A percentile compares a stretch with the other conserved stretches of the same genome.
These are phyloP conservation scores for Bipolaris sorokiniana DNA, from an alignment of 2,329 filamentous ascomycete genomes.

Conservation along the genomic window DNA sequence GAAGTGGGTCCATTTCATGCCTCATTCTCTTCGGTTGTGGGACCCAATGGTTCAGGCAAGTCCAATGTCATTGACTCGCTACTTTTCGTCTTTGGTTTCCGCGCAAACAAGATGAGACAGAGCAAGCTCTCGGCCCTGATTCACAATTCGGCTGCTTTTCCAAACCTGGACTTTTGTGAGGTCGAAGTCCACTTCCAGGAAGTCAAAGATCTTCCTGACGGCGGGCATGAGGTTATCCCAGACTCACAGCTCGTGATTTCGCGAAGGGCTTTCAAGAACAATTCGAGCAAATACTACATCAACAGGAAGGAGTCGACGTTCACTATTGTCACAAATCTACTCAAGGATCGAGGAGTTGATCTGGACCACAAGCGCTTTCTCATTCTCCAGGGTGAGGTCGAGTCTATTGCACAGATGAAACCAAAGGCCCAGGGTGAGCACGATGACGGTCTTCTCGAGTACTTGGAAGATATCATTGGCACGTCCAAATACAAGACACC, in stretches of 20 bases:
- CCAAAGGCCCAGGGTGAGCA: slow-evolving; percentile 93
- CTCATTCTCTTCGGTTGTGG: slow-evolving; percentile 97
- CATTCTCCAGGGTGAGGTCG: slow-evolving; percentile 96
- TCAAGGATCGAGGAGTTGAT: slow-evolving; percentile 88
- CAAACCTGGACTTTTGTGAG: slow-evolving; percentile 87
- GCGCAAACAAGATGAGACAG: slow-evolving; percentile 98
- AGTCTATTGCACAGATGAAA: slow-evolving; percentile 99
- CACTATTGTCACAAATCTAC: slow-evolving; percentile 84
- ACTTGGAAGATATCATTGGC: slow-evolving; percentile 97
- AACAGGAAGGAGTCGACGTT: slow-evolving; percentile 89
- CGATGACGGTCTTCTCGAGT: slow-evolving; percentile 94
- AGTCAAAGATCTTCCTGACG: slow-evolving; percentile 83
- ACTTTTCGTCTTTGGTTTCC: slow-evolving; percentile 98
- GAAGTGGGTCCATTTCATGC: slow-evolving; percentile 96
- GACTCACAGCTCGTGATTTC: slow-evolving; percentile 88
- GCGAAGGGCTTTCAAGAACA: slow-evolving; percentile 94
- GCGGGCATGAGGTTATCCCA: slow-evolving; percentile 76
- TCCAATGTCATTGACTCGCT: slow-evolving; percentile 99
- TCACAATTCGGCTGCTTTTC: slow-evolving; percentile 89
- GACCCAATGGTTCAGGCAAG: slow-evolving; percentile 96
- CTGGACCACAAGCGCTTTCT: slow-evolving; percentile 97
- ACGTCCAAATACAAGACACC: slow-evolving; percentile 98
- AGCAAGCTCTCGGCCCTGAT: slow-evolving; percentile 98
- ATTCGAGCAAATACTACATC: slow-evolving; percentile 98
- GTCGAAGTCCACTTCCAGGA: slow-evolving; percentile 97